Base-by-base conservation (phyloP, 495 filamentous ascomycete genomes). In the Viridothelium virens region DNA sequence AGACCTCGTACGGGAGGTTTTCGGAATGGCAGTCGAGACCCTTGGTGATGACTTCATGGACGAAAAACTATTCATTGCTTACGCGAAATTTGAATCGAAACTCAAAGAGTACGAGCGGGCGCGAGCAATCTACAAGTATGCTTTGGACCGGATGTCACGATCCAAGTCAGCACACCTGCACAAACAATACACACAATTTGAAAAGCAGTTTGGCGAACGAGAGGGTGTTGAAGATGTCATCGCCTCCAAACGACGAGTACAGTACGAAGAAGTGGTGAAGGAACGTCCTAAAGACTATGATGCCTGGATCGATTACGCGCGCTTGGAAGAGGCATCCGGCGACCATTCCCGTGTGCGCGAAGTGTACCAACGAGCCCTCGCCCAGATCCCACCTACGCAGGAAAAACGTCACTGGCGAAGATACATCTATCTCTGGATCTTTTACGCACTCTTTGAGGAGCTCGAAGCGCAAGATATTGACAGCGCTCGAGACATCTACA, bases 341-440 rank as follows among this genome's bases (percentile, higher is more conserved):
- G 87, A 96, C 72, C 74, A 85, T 1, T 91, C 95, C 63, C 83
- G 88, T 9, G 87, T 96, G 7, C 87, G 94, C 2, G 94, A 97
- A 67, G 86, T 94, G 48, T 98, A 97, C 77, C 95, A 98, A 78
- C 85, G 91, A 64, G 94, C 95, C 1, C 96, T 98, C 72, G 92
- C 94, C 37, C 94, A 98, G 71, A 86, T 97, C 10, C 94, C 94
- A 16, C 94, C 94, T 10, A 95, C 91, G 2, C 90, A 95, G 70
- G 94, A 97, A 77, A 98, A 98, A 80, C 85, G 94, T 46, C 92
- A 97, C 76, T 98, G 94, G 94, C 83, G 94, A 66, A 81, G 94
- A 34, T 98, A 98, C 74, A 96, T 98, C 67, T 98, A 96, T 75
- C 84, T 98, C 2, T 98, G 93, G 89, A 85, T 97, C 56, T 96